Evolutionary conservation across 176 grass and related monocot species (phyloP).

Genomic region (Tillandsia fasciculata): DNA sequence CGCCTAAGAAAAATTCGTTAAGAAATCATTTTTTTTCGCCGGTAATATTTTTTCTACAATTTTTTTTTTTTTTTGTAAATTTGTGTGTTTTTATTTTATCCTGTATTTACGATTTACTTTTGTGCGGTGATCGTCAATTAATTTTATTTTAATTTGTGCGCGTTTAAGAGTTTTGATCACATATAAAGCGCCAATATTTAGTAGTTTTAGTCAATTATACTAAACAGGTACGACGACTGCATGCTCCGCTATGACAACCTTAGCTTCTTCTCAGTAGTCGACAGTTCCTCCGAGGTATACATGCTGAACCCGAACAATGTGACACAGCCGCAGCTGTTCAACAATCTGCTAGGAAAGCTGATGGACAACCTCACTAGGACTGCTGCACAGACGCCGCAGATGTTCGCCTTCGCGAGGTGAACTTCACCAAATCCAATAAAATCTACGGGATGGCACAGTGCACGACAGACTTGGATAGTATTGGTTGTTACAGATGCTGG

Average conservation of each 20-base stretch:
- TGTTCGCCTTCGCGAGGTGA: constrained; percentile 18
- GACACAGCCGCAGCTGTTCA: not conserved
- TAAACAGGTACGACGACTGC: constrained; percentile 23
- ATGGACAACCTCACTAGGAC: constrained; percentile 15
- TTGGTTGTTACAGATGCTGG: constrained; percentile 27
- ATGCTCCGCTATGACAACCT: constrained; percentile 24
- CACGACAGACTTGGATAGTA: constrained; percentile 30
- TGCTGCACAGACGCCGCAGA: constrained; percentile 15
- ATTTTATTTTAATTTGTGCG: too few relatives aligned
- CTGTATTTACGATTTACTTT: too few relatives aligned
- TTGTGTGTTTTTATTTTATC: too few relatives aligned
- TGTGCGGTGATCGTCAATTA: too few relatives aligned
- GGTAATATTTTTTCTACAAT: too few relatives aligned
- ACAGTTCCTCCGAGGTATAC: fast-evolving
- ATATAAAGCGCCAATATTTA: too few relatives aligned
- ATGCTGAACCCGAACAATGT: not conserved
- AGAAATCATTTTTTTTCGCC: too few relatives aligned
- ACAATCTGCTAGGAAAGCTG: not conserved
- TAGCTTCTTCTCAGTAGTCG: constrained; percentile 26
- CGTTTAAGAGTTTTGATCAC: too few relatives aligned
- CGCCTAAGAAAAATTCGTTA: too few relatives aligned
- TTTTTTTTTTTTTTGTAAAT: too few relatives aligned
- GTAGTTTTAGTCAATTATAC: too few relatives aligned
- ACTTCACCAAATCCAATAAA: not conserved
- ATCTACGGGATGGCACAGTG: constrained; percentile 48